Base-by-base conservation (phyloP, 2,329 filamentous ascomycete genomes). In the Teratosphaeria gauchensis region DNA sequence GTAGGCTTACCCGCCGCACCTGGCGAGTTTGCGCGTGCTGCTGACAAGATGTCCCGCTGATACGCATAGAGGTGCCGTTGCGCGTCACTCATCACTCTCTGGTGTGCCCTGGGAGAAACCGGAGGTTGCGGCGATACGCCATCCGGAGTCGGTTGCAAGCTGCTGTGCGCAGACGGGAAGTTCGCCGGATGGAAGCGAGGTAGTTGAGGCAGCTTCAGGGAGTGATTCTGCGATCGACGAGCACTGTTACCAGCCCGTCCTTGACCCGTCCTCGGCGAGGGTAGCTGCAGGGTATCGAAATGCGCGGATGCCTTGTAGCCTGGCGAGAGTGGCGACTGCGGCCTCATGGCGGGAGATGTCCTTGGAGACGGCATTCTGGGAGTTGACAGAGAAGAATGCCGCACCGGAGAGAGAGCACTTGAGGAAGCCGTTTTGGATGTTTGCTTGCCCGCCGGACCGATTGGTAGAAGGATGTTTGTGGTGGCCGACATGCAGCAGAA, bases 171-270 rank as follows among this genome's bases (percentile, higher is more conserved):
- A 3, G 68, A 70, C 9, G 76, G 74, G 65, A 76, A 81, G 68
- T 80, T 80, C 62, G 78, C 77, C 6, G 79, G 79, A 60, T 81
- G 79, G 71, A 79, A 81, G 59, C 77, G 75, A 52, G 78, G 79
- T 48, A 81, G 71, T 1, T 75, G 75, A n/a, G 78, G 77, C 14
- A 81, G 69, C 58, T 76, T 75, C 38, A 80, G 69, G 30, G 73
- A 71, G 54, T 70, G 66, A 32, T 69, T 71, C 55, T 70, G 69
- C 51, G 69, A 68, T 52, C 71, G 72, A 14, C 71, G 71, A 53
- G 72, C 71, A 54, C 69, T 62, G 57, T 65, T 72, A 58, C 66
- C 58, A 31, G 64, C 51, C 54, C 67, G 56, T 51, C 65, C 61
- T 59, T 71, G 63, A 62, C 65, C 62, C 60, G 59, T 58, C 55